Percentiles rank a stretch among this genome's conserved stretches.
phyloP scores from a whole-genome alignment of 176 grass and related monocot species.

The Triticum turgidum region DNA sequence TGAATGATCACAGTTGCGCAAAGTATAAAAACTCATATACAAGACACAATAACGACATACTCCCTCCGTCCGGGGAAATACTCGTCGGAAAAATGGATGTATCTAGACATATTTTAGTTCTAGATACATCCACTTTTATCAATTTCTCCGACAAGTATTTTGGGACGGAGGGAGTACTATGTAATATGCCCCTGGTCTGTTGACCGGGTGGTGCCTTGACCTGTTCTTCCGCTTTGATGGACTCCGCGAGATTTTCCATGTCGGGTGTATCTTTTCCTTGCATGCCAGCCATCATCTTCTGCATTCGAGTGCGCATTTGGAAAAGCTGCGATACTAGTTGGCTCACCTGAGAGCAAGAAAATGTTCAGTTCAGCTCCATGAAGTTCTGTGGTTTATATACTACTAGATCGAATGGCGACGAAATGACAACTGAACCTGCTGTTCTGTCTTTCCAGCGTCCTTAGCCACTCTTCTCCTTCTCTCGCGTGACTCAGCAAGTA shows the following conservation, averaged over 20 bases:
- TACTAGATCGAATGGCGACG: background rate
- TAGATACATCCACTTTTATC: too few relatives aligned
- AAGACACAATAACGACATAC: background rate
- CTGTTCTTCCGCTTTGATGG: slow-evolving; percentile 75
- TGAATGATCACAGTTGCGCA: slow-evolving; percentile 8
- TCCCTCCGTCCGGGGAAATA: too few relatives aligned
- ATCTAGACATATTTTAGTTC: too few relatives aligned
- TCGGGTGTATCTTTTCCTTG: slow-evolving; percentile 79
- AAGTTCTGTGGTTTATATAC: background rate
- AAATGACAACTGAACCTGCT: slow-evolving; percentile 52
- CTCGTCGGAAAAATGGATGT: too few relatives aligned
- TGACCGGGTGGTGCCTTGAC: slow-evolving; percentile 26
- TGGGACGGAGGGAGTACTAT: too few relatives aligned
- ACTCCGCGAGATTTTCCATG: slow-evolving; percentile 72
- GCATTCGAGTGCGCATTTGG: slow-evolving; percentile 85
- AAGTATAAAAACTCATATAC: background rate
- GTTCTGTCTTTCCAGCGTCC: slow-evolving; percentile 86
- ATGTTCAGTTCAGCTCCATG: background rate
- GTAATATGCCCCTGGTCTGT: background rate
- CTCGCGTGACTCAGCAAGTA: slow-evolving; percentile 82
- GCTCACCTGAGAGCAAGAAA: slow-evolving; percentile 59
- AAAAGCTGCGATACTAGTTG: slow-evolving; percentile 90
- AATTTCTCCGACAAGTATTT: too few relatives aligned
- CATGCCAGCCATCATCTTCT: slow-evolving; percentile 95
- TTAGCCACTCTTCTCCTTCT: slow-evolving; percentile 73